Evolutionary conservation across 495 filamentous ascomycete species (phyloP).

Genomic region (Poronia punctata): DNA sequence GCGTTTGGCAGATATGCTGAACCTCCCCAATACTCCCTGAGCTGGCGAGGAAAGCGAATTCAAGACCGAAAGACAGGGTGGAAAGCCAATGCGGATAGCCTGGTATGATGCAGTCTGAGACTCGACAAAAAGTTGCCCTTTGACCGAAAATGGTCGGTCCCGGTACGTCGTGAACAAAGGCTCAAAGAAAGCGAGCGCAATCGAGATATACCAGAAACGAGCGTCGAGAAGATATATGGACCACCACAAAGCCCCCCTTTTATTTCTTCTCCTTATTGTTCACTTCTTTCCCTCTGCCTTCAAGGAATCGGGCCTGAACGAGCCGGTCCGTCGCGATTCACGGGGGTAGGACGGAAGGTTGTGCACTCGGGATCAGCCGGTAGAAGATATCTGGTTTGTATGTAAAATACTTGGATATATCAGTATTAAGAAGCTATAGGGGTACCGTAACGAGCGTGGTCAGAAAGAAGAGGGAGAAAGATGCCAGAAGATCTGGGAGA

Average conservation of each 20-base stretch:
- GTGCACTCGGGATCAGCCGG: slow-evolving; percentile 1
- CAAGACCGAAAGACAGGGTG: not conserved
- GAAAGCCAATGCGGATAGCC: not conserved
- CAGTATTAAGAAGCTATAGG: slow-evolving; percentile 31
- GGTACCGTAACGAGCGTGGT: slow-evolving; percentile 29
- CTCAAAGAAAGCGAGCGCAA: slow-evolving; percentile 29
- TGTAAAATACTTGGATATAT: slow-evolving; percentile 13
- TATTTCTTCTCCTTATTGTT: slow-evolving; percentile 3
- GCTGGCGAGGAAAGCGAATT: slow-evolving; percentile 10
- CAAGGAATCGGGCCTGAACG: not conserved
- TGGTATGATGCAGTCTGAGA: slow-evolving; percentile 2
- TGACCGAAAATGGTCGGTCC: slow-evolving; percentile 14
- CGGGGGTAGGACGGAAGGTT: slow-evolving; percentile 3
- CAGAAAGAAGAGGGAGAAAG: slow-evolving; percentile 27
- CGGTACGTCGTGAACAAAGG: slow-evolving; percentile 24
- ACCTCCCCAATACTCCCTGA: slow-evolving; percentile 15
- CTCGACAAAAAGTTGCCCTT: slow-evolving; percentile 18
- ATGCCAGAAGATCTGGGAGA: slow-evolving; percentile 15
- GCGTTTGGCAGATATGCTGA: slow-evolving; percentile 12
- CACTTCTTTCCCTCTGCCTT: not conserved
- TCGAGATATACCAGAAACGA: slow-evolving; percentile 27
- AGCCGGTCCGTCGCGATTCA: slow-evolving; percentile 5
- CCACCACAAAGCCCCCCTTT: slow-evolving; percentile 19
- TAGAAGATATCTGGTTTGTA: slow-evolving; percentile 1
- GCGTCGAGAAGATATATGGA: slow-evolving; percentile 20